Evolutionary conservation across 768 basidiomycete species (phyloP).

Genomic region (Collybiopsis confluens): DNA sequence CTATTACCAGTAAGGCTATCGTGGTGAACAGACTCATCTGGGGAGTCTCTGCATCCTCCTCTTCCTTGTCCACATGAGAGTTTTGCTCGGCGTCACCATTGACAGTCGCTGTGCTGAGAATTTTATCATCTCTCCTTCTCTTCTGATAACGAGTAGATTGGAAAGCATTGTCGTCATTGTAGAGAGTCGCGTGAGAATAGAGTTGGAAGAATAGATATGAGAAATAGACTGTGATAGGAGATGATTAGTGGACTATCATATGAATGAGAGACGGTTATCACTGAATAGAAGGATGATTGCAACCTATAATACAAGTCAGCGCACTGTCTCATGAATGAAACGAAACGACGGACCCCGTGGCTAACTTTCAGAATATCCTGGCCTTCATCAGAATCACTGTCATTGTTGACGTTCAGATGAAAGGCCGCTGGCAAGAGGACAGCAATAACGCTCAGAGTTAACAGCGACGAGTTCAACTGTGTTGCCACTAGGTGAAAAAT

Average conservation of each 20-base stretch:
- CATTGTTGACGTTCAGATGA: constrained; percentile 44
- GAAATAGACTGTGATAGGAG: constrained; percentile 58
- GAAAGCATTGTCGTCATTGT: constrained; percentile 41
- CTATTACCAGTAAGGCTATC: constrained; percentile 46
- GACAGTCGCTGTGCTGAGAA: too few species aligned
- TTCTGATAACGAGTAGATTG: constrained; percentile 29
- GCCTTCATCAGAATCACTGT: constrained; percentile 22
- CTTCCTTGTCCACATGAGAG: constrained; percentile 18
- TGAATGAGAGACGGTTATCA: constrained; percentile 74
- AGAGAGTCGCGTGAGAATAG: constrained; percentile 69
- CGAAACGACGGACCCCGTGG: constrained; percentile 53
- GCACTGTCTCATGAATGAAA: background rate
- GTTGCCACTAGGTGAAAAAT: constrained; percentile 37
- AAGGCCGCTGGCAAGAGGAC: constrained; percentile 79
- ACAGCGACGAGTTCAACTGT: constrained; percentile 70
- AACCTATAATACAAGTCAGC: background rate
- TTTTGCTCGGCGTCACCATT: constrained; percentile 15
- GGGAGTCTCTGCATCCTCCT: constrained; percentile 46
- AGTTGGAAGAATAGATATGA: constrained; percentile 80
- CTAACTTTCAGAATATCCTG: constrained; percentile 61
- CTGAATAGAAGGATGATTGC: constrained; percentile 1
- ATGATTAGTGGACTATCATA: constrained; percentile 19
- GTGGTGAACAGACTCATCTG: constrained; percentile 53
- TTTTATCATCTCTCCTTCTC: constrained; percentile 7
- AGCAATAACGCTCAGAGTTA: constrained; percentile 77